phyloP scores from a whole-genome alignment of 1,284 basidiomycete species.

The Cryptococcus jaspeensis region DNA sequence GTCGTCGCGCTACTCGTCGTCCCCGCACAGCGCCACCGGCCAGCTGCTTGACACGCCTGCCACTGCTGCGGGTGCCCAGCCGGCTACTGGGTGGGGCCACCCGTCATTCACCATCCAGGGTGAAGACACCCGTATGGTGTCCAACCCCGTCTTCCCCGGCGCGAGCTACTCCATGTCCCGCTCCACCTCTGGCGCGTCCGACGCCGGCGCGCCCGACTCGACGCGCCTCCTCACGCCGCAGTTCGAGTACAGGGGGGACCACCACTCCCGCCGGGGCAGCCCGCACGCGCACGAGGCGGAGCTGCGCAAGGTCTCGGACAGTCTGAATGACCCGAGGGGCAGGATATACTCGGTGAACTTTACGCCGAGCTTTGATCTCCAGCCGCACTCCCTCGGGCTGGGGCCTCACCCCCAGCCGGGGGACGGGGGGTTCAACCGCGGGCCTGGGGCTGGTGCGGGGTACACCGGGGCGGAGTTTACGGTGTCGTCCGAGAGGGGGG shows the following conservation, averaged over 20 bases:
- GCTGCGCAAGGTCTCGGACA: conserved; percentile 37
- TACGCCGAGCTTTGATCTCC: conserved; percentile 17
- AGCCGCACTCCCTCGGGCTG: conserved; percentile 9
- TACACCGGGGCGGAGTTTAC: conserved; percentile 13
- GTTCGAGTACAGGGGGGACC: conserved; percentile 24
- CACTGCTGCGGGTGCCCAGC: conserved; percentile 16
- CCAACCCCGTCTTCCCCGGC: not conserved
- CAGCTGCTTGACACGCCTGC: conserved; percentile 20
- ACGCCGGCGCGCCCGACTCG: conserved; percentile 16
- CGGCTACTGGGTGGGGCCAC: conserved; percentile 8
- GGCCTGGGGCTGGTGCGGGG: conserved; percentile 7
- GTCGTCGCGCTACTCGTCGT: conserved; percentile 36
- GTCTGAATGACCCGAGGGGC: conserved; percentile 16
- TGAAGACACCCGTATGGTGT: not conserved
- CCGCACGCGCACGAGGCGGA: conserved; percentile 28
- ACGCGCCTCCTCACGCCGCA: conserved; percentile 35
- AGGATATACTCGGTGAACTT: conserved; percentile 7
- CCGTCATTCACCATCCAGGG: conserved; percentile 21
- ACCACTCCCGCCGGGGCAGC: conserved; percentile 12
- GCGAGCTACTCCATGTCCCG: conserved; percentile 35
- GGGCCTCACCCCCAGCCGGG: conserved; percentile 32
- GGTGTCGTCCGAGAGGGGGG: conserved; percentile 23
- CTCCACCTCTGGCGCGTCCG: conserved; percentile 35
- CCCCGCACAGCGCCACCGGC: conserved; percentile 27
- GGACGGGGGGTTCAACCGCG: conserved; percentile 17